Base-by-base conservation (phyloP, 2,329 filamentous ascomycete genomes). In the Penicillium expansum region DNA sequence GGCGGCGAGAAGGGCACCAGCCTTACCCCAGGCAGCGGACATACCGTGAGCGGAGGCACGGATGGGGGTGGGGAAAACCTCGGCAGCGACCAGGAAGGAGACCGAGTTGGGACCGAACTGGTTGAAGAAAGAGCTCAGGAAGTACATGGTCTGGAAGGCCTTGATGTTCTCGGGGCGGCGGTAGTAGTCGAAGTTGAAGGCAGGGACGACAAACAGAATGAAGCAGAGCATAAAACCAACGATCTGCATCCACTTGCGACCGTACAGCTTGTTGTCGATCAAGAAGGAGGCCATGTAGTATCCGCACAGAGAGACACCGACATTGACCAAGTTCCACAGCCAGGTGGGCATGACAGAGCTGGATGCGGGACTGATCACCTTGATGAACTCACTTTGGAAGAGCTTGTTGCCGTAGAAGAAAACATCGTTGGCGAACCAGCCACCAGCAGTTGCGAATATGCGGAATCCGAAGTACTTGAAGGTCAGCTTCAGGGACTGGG, bases 401-500 rank as follows among this genome's bases (percentile, higher is more conserved):
- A 97, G 87, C 83, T 96, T 97, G 87, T 96, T 97, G 67, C 93
- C 93, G 80, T 97, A 97, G 82, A 97, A 97, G 83, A 97, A 97
- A 64, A 97, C 89, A 71, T 97, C 93, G 76, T 97, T 97, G 79
- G 88, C 90, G 77, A 93, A 97, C 93, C 93, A 97, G 35, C 87
- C 85, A 55, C 90, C 90, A 11, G 92, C 87, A 20, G 93, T 97
- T 48, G 93, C 93, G 20, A 96, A 70, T 24, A 97, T 78, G 65
- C 93, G 91, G 51, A 89, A 88, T 47, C 92, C 91, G 65, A 97
- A 97, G 79, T 95, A 86, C 56, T 78, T 83, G 76, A 92, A 85
- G 44, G 91, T 93, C 68, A 91, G 80, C 65, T 83, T 84, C 52
- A 97, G 82, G 29, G 93, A 95, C 67, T 88, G 79, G n/a, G 90